These are phyloP conservation scores for Drechslera avenae DNA, from an alignment of 2,329 filamentous ascomycete genomes.

Conservation along the genomic window DNA sequence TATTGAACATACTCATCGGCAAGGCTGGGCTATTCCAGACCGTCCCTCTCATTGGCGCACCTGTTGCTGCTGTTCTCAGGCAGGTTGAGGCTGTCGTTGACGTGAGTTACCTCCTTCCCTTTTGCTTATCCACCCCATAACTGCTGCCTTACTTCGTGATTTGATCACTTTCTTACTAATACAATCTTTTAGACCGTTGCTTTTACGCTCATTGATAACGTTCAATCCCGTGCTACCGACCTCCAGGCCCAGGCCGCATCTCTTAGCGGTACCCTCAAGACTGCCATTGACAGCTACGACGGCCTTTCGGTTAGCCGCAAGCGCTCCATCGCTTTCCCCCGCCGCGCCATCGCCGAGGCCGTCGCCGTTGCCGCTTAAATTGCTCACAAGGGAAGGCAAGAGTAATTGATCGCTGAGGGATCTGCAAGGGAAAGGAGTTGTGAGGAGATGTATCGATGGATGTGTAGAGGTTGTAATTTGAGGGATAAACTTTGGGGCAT, in stretches of 20 bases:
- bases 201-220: background rate
- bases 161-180: background rate
- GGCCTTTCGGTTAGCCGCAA: background rate
- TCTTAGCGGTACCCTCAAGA: background rate
- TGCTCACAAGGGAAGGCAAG: no score
- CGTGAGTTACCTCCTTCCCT: conserved; percentile 7
- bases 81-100: conserved; percentile 21
- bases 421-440: accelerated
- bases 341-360: no score
- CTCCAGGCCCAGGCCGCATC: background rate
- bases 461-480: no score
- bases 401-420: no score
- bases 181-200: conserved; percentile 1
- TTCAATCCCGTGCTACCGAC: conserved; percentile 1
- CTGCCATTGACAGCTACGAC: background rate
- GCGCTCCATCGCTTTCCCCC: no score
- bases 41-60: conserved; percentile 18
- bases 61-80: conserved; percentile 19
- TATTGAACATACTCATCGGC: conserved; percentile 25
- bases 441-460: no score
- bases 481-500: no score
- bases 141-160: no score
- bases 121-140: background rate
- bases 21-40: conserved; percentile 21
- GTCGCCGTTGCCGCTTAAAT: no score